Evolutionary conservation across 225 moss, liverwort and hornwort species (phyloP).

Genomic region (Thuidium tamariscinum): DNA sequence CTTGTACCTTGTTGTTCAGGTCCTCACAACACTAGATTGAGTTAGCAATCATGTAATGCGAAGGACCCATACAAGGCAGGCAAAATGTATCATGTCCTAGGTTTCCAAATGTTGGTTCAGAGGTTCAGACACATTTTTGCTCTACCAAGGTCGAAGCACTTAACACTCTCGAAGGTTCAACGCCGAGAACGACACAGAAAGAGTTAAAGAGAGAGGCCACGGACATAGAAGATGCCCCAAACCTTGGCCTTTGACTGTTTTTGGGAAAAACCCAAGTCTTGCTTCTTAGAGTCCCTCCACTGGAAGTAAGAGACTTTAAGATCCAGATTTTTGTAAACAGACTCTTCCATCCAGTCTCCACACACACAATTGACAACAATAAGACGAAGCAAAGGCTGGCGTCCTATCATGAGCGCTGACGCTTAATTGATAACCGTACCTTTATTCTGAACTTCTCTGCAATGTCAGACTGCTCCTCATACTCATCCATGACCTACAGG

Average conservation of each 20-base stretch:
- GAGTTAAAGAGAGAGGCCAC: background rate
- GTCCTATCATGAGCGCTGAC: background rate
- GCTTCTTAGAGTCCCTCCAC: background rate
- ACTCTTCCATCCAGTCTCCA: background rate
- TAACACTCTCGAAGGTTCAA: background rate
- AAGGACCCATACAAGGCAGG: background rate
- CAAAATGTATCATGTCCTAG: background rate
- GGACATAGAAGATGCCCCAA: background rate
- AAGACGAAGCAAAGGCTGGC: background rate
- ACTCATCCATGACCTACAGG: slow-evolving; percentile 78
- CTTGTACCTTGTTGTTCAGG: background rate
- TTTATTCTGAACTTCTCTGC: slow-evolving; percentile 66
- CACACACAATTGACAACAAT: background rate
- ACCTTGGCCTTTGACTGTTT: background rate
- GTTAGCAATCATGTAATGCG: background rate
- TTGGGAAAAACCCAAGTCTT: too few species aligned
- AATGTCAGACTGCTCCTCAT: slow-evolving; percentile 85
- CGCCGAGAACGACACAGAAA: background rate
- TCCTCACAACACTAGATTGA: background rate
- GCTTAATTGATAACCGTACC: slow-evolving; percentile 9
- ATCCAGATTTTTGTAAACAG: background rate
- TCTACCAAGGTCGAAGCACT: background rate
- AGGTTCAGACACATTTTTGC: background rate
- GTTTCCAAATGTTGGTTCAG: background rate
- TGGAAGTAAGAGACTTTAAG: background rate